Evolutionary conservation across 108 stramenopile species (phyloP), one percentile per base, ranked within the genome.

Genomic region (Nannochloropsis granulata): DNA sequence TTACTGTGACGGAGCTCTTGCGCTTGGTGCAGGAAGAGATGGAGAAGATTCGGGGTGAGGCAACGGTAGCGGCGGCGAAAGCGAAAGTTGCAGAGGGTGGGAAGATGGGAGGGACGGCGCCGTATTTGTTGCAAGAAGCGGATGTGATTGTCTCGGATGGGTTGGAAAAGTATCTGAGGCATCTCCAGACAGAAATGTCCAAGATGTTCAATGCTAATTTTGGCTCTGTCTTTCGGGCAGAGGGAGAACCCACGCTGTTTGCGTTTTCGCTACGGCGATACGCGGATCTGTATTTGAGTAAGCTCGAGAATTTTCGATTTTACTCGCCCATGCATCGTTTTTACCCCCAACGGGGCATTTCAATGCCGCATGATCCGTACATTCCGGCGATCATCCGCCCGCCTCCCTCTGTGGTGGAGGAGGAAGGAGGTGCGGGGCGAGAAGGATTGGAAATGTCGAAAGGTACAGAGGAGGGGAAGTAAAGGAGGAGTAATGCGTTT

Each of bases 251-350:
- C 24, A 88, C 89, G 8, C 23, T 90, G n/a, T 90, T 89, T 71
- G 82, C 89, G 14, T 90, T 90, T 44, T 88, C 85, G 71, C 82
- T 90, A 56, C 86, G 87, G 42, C 84, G 90, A 13, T 88, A 90
- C 24, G 89, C 85, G 23, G 90, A 90, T 85, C 78, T 90, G 26
- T 90, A 90, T 83, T 85, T 88, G 44, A 83, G 85, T 8, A 25
- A 85, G 9, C 71, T 90, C n/a, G 85, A 82, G 24, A 89, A 90
- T 79, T 45, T 90, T 13, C 23, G 88, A n/a, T 44, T 88, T 78
- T 88, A 88, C 44, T 81, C 80, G 25, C 80, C 84, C n/a, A 82
- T 85, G 82, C 89, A 90, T 43, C 87, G 90, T 43, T 90, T 89
- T 24, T 89, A 87, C 44, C 88, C 88, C 7, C 56, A 71, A 71